These are phyloP conservation scores for Trichocladium uniseriatum DNA, from an alignment of 495 filamentous ascomycete species.

Conservation along the genomic window DNA sequence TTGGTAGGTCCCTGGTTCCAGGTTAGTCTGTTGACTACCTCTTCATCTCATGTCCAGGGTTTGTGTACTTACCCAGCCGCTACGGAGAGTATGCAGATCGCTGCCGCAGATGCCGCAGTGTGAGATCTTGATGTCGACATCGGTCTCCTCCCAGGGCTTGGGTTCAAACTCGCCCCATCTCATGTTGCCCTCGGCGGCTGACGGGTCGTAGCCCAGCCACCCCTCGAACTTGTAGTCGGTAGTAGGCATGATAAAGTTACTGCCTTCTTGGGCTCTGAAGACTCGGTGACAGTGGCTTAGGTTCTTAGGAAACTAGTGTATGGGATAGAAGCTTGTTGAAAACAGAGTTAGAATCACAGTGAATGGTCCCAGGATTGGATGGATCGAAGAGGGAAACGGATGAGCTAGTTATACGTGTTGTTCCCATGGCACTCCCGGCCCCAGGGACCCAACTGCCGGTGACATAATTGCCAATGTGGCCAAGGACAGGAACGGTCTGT, in stretches of 20 bases:
- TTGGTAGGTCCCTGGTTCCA: conserved; percentile 42
- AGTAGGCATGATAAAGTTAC: conserved; percentile 12
- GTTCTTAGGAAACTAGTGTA: no score
- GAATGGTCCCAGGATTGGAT: no score
- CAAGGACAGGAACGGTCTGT: no score
- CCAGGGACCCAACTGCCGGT: no score
- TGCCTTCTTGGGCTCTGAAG: no score
- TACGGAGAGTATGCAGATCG: conserved; percentile 67
- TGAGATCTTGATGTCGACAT: conserved; percentile 68
- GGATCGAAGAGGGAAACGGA: no score
- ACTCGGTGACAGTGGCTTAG: no score
- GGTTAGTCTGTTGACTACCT: background rate
- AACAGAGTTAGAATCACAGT: no score
- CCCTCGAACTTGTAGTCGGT: conserved; percentile 55
- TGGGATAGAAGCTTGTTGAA: no score
- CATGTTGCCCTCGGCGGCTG: conserved; percentile 58
- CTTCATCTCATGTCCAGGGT: background rate
- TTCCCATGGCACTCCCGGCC: no score
- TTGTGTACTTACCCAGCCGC: conserved; percentile 51
- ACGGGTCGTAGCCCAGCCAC: conserved; percentile 62
- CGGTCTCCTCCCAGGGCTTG: conserved; percentile 68
- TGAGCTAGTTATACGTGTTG: no score
- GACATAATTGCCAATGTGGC: no score
- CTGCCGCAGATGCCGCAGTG: conserved; percentile 81
- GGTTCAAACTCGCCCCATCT: conserved; percentile 62